A percentile compares a stretch with the other conserved stretches of the same genome.
These are phyloP conservation scores for Ophiostoma australiae DNA, from an alignment of 2,329 filamentous ascomycete species.

Conservation along the genomic window DNA sequence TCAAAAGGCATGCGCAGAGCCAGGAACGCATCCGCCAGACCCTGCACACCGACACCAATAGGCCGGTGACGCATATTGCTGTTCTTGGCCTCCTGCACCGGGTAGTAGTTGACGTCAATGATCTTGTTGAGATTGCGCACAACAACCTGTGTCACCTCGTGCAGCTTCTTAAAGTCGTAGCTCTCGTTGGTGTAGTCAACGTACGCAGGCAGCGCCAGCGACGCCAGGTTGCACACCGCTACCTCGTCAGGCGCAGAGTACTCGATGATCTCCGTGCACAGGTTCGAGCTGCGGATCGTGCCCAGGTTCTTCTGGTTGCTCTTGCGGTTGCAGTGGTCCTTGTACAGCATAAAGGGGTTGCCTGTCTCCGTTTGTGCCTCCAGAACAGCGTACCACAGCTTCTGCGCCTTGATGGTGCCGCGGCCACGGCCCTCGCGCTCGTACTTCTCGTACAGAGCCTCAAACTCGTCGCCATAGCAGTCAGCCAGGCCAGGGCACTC, in stretches of 20 bases:
- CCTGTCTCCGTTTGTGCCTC: conserved; percentile 98
- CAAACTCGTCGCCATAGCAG: conserved; percentile 96
- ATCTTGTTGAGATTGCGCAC: conserved; percentile 96
- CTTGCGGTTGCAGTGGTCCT: conserved; percentile 97
- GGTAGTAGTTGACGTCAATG: conserved; percentile 97
- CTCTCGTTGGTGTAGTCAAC: conserved; percentile 79
- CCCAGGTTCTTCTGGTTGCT: conserved; percentile 99
- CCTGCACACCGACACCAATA: conserved; percentile 93
- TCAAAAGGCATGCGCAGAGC: conserved; percentile 95
- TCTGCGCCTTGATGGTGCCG: conserved; percentile 91
- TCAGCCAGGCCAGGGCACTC: conserved; percentile 93
- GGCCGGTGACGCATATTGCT: conserved; percentile 97
- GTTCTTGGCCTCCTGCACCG: conserved; percentile 86
- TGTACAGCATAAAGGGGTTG: conserved; percentile 99
- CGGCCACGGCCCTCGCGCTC: conserved; percentile 83
- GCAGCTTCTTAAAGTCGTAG: conserved; percentile 95
- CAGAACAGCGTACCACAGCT: conserved; percentile 98
- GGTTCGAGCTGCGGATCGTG: conserved; percentile 95
- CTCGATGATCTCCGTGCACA: conserved; percentile 98
- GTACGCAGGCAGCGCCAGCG: conserved; percentile 82
- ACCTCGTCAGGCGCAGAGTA: conserved; percentile 97
- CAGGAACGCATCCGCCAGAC: conserved; percentile 96
- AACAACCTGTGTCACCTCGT: conserved; percentile 88
- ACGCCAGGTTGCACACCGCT: conserved; percentile 96
- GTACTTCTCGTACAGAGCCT: conserved; percentile 88